Base-by-base conservation (phyloP, 352 stramenopile genomes). In the Peronospora farinosa region DNA sequence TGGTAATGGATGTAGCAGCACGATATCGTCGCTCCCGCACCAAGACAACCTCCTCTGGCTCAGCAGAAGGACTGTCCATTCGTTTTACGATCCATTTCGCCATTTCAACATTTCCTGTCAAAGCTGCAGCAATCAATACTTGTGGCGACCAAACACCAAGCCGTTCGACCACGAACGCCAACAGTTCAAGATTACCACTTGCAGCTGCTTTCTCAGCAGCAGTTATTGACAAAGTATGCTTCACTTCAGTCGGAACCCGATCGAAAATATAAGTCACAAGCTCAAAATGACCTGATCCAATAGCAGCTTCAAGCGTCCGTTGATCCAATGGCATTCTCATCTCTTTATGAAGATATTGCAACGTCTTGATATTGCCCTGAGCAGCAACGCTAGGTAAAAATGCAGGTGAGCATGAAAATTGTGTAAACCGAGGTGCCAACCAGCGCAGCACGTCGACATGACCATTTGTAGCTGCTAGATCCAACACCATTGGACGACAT, bases 401-500 rank as follows among this genome's bases (percentile, higher is more conserved):
- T 6, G 62, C 45, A 43, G 60, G 38, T 12, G 66, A 70, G 37
- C 62, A 72, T 40, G 54, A 57, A 21, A 69, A 69, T 16, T 57
- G 46, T 4, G 60, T 53, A 35, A 65, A 74, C 2, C 63, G 47
- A 21, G 47, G 45, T 35, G 63, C 58, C 2, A 82, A 47, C 68
- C 69, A 82, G n/a, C 74, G 65, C 6, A 82, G 37, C 5, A 82
- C 62, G 0, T 69, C 47, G 17, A 78, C 40, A 28, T 77, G 71
- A 2, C 71, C 68, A 56, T 76, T 67, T 2, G 60, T 71, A n/a
- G 71, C 71, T 21, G 68, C 58, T 17, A 74, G 17, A 39, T 82
- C 67, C 54, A 82, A 46, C 23, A 69, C 63, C 42, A 69, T 41
- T 15, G 63, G 60, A n/a, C 63, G 63, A 11, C 63, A 74, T 28